Conservation (phyloP, 2,329 filamentous ascomycete genomes). For the Scytalidium lignicola region DNA sequence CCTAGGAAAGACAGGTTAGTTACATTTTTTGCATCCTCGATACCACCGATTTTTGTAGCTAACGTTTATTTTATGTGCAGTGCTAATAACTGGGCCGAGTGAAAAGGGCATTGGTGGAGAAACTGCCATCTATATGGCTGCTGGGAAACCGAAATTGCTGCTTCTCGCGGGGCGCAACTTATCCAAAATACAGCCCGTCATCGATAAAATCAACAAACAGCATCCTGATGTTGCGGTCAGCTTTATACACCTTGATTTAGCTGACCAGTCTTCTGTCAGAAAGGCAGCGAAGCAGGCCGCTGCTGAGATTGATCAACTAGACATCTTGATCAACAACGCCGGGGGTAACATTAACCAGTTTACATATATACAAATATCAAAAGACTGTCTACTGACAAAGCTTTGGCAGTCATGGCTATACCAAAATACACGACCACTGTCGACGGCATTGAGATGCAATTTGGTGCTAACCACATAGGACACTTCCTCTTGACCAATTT, state of each 20-base stretch:
- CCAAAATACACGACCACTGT: constrained; percentile 21
- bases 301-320: constrained; percentile 29
- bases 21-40: neutral
- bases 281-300: constrained; percentile 33
- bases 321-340: constrained; percentile 39
- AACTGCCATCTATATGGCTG: constrained; percentile 13
- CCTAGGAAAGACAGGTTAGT: constrained; percentile 29
- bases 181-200: constrained; percentile 5
- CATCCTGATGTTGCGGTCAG: neutral
- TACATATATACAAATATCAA: neutral
- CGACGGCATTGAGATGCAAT: constrained; percentile 33
- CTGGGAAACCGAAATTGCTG: constrained; percentile 10
- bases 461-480: constrained; percentile 23
- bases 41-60: neutral
- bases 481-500: constrained; percentile 27
- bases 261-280: constrained; percentile 35
- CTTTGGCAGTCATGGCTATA: constrained; percentile 32
- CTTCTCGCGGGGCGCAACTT: constrained; percentile 7
- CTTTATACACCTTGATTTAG: constrained; percentile 29
- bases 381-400: constrained; percentile 12
- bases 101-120: constrained; percentile 4
- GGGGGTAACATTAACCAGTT: constrained; percentile 4
- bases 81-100: constrained; percentile 5
- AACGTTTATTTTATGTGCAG: constrained; percentile 2
- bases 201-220: constrained; percentile 1